Conservation (phyloP, 306 rosid species). For the Corylus avellana region DNA sequence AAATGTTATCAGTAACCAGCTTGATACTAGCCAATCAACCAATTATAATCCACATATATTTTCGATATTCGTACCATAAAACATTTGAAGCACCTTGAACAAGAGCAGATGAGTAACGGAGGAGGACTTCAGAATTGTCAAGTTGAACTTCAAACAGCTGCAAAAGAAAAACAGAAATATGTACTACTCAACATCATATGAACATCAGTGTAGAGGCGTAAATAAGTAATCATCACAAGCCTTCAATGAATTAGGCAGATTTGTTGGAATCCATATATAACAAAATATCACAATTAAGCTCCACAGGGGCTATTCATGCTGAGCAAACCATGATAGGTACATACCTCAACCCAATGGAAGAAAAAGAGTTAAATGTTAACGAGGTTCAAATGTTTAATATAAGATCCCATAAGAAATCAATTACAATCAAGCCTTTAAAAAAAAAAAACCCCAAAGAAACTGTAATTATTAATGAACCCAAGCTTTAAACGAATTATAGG, state of each 20-base stretch:
- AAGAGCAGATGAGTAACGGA: conserved; percentile 95
- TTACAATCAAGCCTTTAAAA: neutral
- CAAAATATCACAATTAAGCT: neutral
- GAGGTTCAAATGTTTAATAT: neutral
- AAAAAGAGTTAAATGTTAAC: neutral
- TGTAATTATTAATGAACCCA: neutral
- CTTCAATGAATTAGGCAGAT: neutral
- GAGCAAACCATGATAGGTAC: neutral
- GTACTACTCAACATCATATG: conserved; percentile 23
- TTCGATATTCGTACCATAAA: conserved; percentile 76
- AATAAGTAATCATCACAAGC: conserved; percentile 6
- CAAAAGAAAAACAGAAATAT: conserved; percentile 24
- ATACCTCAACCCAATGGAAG: neutral
- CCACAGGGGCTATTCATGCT: neutral
- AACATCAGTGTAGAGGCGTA: conserved; percentile 16
- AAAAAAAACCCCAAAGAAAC: neutral
- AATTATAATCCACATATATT: neutral
- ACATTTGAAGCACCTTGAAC: conserved; percentile 94
- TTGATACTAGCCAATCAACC: conserved; percentile 8
- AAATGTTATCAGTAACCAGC: neutral
- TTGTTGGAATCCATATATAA: neutral
- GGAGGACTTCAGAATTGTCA: conserved; percentile 84
- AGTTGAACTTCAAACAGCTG: conserved; percentile 93
- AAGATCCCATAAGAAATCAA: neutral
- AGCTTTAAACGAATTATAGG: neutral